A percentile compares a stretch with the other conserved stretches of the same genome.
phyloP scores from a whole-genome alignment of 2,329 filamentous ascomycete species.

The Diplodia intermedia region DNA sequence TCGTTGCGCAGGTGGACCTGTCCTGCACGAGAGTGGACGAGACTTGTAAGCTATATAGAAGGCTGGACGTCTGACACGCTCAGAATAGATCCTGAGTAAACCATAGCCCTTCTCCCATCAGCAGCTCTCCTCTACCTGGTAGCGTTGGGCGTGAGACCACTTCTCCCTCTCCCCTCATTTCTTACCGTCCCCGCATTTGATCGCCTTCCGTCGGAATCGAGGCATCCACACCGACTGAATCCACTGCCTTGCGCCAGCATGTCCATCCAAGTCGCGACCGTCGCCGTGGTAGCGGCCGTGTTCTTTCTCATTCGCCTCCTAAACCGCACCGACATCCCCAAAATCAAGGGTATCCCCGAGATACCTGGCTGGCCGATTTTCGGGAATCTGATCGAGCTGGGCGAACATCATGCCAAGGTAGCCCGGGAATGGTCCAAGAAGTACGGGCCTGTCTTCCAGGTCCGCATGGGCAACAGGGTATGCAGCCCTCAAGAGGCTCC shows the following conservation, averaged over 20 bases:
- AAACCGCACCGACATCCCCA: constrained; percentile 56
- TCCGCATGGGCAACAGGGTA: constrained; percentile 70
- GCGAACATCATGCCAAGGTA: constrained; percentile 55
- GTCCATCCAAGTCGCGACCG: constrained; percentile 51
- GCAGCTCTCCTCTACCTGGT: background rate
- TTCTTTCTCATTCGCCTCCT: constrained; percentile 52
- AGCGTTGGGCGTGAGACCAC: background rate
- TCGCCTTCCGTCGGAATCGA: background rate
- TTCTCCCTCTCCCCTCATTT: background rate
- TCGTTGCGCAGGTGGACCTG: background rate
- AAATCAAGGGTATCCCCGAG: constrained; percentile 57
- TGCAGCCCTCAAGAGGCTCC: constrained; percentile 30
- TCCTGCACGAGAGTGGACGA: background rate
- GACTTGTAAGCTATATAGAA: background rate
- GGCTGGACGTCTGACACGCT: background rate
- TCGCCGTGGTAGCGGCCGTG: constrained; percentile 50
- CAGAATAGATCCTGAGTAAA: background rate
- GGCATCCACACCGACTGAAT: background rate
- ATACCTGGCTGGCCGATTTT: constrained; percentile 57
- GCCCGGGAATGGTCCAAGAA: constrained; percentile 56
- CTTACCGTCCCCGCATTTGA: background rate
- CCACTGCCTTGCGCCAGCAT: constrained; percentile 36
- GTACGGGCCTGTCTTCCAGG: constrained; percentile 59
- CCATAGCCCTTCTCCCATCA: background rate
- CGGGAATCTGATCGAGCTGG: constrained; percentile 55